These are phyloP conservation scores for Camellia japonica DNA, from an alignment of 148 eudicot genomes.

Conservation along the genomic window DNA sequence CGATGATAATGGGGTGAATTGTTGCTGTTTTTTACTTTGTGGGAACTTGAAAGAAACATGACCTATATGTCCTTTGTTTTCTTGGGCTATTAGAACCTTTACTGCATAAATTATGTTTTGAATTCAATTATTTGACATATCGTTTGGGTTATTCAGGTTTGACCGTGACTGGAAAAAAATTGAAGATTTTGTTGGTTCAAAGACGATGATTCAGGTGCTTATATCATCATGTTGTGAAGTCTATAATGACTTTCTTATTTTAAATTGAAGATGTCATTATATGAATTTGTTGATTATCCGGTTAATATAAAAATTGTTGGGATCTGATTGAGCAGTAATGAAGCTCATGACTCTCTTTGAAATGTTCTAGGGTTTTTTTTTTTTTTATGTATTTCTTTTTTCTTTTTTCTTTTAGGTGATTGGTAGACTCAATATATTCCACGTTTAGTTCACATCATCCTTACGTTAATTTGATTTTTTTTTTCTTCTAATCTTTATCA, in stretches of 20 bases:
- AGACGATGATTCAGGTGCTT: constrained; percentile 84
- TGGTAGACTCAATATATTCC: neutral
- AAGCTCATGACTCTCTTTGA: neutral
- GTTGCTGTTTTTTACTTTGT: neutral
- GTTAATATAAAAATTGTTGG: neutral
- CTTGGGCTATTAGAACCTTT: neutral
- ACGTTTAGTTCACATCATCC: neutral
- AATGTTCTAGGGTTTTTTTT: too few relatives aligned
- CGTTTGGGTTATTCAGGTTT: constrained; percentile 49
- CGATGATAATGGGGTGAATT: neutral
- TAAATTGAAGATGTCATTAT: neutral
- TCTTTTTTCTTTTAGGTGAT: neutral
- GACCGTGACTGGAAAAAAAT: constrained; percentile 97
- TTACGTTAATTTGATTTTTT: too few relatives aligned
- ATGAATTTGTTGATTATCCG: neutral
- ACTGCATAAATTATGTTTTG: neutral
- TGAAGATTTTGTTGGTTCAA: constrained; percentile 92
- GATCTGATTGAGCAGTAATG: neutral
- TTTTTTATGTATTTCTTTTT: too few relatives aligned
- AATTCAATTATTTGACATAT: neutral
- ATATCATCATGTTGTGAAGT: constrained; percentile 13
- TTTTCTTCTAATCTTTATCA: too few relatives aligned
- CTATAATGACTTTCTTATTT: neutral
- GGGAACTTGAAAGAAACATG: neutral
- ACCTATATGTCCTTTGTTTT: neutral